Base-by-base conservation (phyloP, 179 eudicot species). In the Beta corolliflora region DNA sequence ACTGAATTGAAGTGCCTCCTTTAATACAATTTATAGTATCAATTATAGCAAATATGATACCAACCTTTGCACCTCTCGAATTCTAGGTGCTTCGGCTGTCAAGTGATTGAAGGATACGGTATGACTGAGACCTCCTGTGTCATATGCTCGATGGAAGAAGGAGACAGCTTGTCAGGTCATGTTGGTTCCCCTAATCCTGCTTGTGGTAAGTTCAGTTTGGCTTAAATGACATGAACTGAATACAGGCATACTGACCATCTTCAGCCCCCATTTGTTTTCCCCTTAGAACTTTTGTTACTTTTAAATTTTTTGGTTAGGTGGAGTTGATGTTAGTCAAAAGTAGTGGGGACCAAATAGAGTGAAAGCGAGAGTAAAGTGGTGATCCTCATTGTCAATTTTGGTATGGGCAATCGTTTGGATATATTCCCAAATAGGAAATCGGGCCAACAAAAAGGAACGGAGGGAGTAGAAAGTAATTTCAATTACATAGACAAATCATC, bases 51-150 rank as follows among this genome's bases (percentile, higher is more conserved):
- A 52, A 21, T 56, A 58, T 65, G 60, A 74, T 75, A 63, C 52
- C 82, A 55, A 82, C 15, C 31, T 66, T 56, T 71, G 72, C 18
- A 58, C 60, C 50, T 81, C 19, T 60, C 52, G 4, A 23, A 77
- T 19, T 84, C 59, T 84, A 96, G 99, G 88, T 96, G 99, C 88
- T 93, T 96, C 87, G 99, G 99, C 72, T 94, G 98, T 85, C 88
- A 70, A 75, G 93, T 96, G 45, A 21, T 88, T 70, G 99, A 96
- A 92, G 99, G 98, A 80, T 96, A 96, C 85, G 99, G 99, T 55
- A 96, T 96, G 99, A 96, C 99, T 23, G 99, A 96, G 91, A 91
- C 93, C 45, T 91, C 99, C 58, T 96, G 99, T 87, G 96, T 92
- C 71, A 91, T 96, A 75, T 91, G 86, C 87, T 81, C 91, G 70